Conservation (phyloP, 257 asterid species). For the Eustoma russellianum region DNA sequence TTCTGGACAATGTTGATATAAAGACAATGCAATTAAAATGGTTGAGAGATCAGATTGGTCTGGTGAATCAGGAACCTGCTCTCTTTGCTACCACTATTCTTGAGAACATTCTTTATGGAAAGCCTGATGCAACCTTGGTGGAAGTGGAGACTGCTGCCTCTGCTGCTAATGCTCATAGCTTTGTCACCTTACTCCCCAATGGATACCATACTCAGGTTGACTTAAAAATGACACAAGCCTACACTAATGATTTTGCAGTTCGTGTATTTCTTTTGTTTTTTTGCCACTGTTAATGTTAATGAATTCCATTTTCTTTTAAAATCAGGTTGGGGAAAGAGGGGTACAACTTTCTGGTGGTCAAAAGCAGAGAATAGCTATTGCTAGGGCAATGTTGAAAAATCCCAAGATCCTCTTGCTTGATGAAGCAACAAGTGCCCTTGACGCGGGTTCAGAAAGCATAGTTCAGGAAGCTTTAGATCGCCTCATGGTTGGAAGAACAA, state of each 20-base stretch:
- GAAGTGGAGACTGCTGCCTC: constrained; percentile 91
- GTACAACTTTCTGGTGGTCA: constrained; percentile 94
- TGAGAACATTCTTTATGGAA: constrained; percentile 88
- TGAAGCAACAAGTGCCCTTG: constrained; percentile 95
- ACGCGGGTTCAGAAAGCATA: constrained; percentile 79
- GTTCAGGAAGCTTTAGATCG: constrained; percentile 95
- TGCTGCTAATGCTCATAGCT: constrained; percentile 95
- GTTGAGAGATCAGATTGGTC: constrained; percentile 89
- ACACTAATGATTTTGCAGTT: no score
- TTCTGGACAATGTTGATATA: constrained; percentile 75
- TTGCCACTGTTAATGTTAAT: no score
- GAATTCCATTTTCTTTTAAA: neutral
- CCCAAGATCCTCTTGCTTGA: constrained; percentile 85
- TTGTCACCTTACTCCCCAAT: constrained; percentile 78
- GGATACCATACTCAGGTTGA: constrained; percentile 91
- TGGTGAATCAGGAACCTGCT: constrained; percentile 99
- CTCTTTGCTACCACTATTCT: constrained; percentile 95
- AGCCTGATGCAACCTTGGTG: constrained; percentile 85
- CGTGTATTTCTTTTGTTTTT: no score
- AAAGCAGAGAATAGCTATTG: constrained; percentile 91
- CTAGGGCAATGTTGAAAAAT: constrained; percentile 87
- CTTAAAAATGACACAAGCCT: neutral
- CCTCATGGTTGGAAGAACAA: constrained; percentile 85
- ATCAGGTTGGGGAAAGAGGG: constrained; percentile 97
- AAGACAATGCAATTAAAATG: constrained; percentile 80